Base-by-base conservation (phyloP, 148 eudicot species). In the Vaccinium darrowii region DNA sequence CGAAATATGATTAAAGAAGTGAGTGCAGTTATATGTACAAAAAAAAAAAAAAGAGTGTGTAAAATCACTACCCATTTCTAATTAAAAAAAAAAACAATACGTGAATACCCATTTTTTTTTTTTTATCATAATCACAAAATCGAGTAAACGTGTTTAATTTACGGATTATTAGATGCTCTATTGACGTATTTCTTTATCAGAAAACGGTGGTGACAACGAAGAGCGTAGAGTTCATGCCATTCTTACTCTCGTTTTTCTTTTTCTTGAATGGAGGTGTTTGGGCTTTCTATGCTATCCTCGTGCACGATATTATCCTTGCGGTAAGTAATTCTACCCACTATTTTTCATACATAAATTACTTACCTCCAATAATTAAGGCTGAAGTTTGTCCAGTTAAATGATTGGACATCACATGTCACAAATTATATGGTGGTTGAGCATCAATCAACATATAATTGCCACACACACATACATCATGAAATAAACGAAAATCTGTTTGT, bases 171-270 rank as follows among this genome's bases (percentile, higher is more conserved):
- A 39, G 5, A 39, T 39, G 4, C 43, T 39, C 43, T 39, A 3
- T 39, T 39, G 43, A 39, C 6, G 43, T 39, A 39, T 21, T 8
- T 15, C 2, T 13, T 39, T 15, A 16, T 7, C 88, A 92, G 95
- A 88, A 83, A 86, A 92, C 82, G 43, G 93, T 92, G 84, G 90
- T 90, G 90, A 88, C 74, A 33, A 91, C 91, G 1, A 91, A 67
- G 15, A 67, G 73, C 1, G 73, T 67, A 25, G 73, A 67, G 36
- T 67, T 67, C 73, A 67, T 67, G 95, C 95, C 92, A 50, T 92
- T 91, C 63, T 57, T 80, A 19, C 89, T 92, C 56, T 90, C 93
- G 1, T 90, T 92, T 75, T 88, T 81, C 84, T 49, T 89, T 1
- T 90, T 91, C 87, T 47, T 90, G 60, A 89, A 86, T 63, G 91